These are phyloP conservation scores for Leptographium wingfieldii DNA, from an alignment of 2,329 filamentous ascomycete genomes.

Conservation along the genomic window DNA sequence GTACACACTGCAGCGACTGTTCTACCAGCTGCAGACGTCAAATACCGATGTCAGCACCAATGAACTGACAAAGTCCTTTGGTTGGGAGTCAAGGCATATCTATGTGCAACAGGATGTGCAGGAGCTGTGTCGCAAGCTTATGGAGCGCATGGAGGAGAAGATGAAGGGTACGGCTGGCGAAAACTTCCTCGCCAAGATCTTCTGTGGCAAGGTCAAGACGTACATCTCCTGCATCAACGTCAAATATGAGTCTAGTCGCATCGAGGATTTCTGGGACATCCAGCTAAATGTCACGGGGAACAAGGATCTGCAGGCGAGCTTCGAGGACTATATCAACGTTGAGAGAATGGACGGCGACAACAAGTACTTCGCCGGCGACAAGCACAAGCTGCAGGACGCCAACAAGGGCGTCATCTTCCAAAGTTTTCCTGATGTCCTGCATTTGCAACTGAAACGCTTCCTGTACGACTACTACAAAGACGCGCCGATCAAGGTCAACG, in stretches of 20 bases:
- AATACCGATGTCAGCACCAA: slow-evolving; percentile 74
- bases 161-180: slow-evolving; percentile 96
- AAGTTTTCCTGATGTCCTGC: slow-evolving; percentile 84
- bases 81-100: slow-evolving; percentile 95
- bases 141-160: slow-evolving; percentile 92
- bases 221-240: slow-evolving; percentile 99
- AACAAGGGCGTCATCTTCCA: slow-evolving; percentile 97
- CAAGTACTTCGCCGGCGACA: slow-evolving; percentile 87
- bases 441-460: slow-evolving; percentile 92
- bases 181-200: slow-evolving; percentile 78
- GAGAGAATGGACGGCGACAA: slow-evolving; percentile 97
- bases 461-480: slow-evolving; percentile 95
- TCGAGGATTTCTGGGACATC: slow-evolving; percentile 98
- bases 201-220: slow-evolving; percentile 96
- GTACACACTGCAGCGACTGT: slow-evolving; percentile 84
- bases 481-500: slow-evolving; percentile 98
- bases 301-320: slow-evolving; percentile 85
- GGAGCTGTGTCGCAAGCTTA: slow-evolving; percentile 88
- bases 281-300: slow-evolving; percentile 94
- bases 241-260: slow-evolving; percentile 86
- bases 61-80: slow-evolving; percentile 91
- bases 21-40: slow-evolving; percentile 88
- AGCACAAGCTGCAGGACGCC: slow-evolving; percentile 87
- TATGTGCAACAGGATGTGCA: slow-evolving; percentile 99
- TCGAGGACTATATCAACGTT: slow-evolving; percentile 90